Base-by-base conservation (phyloP, 2,329 filamentous ascomycete genomes). In the Nigrograna mackinnonii region DNA sequence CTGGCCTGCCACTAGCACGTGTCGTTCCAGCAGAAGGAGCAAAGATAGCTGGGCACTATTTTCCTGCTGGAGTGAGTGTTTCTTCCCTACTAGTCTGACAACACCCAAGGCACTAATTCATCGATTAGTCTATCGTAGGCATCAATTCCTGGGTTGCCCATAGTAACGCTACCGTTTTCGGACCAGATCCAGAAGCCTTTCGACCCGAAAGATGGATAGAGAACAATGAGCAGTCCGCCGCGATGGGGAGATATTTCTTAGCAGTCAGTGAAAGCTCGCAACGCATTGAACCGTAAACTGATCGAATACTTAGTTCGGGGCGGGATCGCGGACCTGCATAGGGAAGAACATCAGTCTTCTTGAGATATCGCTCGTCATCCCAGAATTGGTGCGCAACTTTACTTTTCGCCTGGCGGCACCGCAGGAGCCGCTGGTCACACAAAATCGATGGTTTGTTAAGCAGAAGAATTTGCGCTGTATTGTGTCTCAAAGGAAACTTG, bases 1-100 rank as follows among this genome's bases (percentile, higher is more conserved):
- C 70, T 1, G 72, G 73, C 1, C 57, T 70, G 31, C 58, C 55
- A 5, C 51, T 76, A 3, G 67, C 67, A 16, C 58, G 72, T 7
- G 58, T 70, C 2, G 62, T 65, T 0, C 72, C 73, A 2, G 39
- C 55, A 4, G 64, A 62, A 9, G 72, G 71, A 6, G 52, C 60
- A 6, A 54, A 55, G 14, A 62, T 75, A 9, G 63, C 61, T 45
- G 59, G 65, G 24, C 43, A 59, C 32, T 35, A 41, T 52, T 12
- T 47, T 49, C 16, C 34, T 39, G 22, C 52, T 55, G 24, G 24
- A 28, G 24, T 28, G n/a, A 28, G 24, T 28, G 9, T n/a, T 28
- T n/a, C n/a, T n/a, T n/a, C n/a, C n/a, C n/a, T n/a, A n/a, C n/a
- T n/a, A n/a, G n/a, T n/a, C n/a, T n/a, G n/a, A n/a, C n/a, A n/a